Base-by-base conservation (phyloP, 345 rosid species). In the Moricandia arvensis region DNA sequence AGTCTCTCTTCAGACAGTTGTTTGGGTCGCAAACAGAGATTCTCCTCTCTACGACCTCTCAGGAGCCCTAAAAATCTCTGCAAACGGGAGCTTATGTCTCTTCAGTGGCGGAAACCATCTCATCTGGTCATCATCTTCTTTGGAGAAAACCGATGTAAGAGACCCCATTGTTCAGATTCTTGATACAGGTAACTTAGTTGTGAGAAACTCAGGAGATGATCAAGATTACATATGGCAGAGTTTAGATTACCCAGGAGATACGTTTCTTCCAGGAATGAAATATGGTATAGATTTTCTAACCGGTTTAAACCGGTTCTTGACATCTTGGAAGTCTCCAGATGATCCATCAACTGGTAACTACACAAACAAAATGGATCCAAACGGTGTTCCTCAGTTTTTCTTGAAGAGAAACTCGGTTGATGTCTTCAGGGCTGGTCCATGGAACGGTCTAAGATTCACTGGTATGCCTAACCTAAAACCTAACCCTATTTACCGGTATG, bases 161-260 rank as follows among this genome's bases (percentile, higher is more conserved):
- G 81, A 78, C 62, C 90, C 88, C 10, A 47, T 71, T 2, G 80
- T 83, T 38, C 89, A 87, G 86, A 74, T 94, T 67, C 76, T 90
- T 47, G 88, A 84, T 62, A 80, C 86, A 24, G 97, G 98, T 30
- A 92, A 94, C 57, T 76, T 94, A 9, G 88, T 94, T 15, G 74
- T 92, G 17, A 88, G 70, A 82, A 88, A 86, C 68, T 80, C 73
- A 7, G 55, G 17, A 21, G 65, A 57, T 51, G 34, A 66, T 59
- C 71, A 72, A 38, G 58, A 75, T 75, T 80, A 75, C 67, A 65
- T 90, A 9, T 94, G 97, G 97, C 96, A 90, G 75, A 91, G 97
- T 72, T 91, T 91, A 21, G 97, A 94, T 81, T 76, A 77, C 38
- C 98, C 97, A 1, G 89, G 91, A 6, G 93, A 91, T 63, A 89